Evolutionary conservation across 2,329 filamentous ascomycete genomes (phyloP).

Genomic region (Diaporthe nobilis): DNA sequence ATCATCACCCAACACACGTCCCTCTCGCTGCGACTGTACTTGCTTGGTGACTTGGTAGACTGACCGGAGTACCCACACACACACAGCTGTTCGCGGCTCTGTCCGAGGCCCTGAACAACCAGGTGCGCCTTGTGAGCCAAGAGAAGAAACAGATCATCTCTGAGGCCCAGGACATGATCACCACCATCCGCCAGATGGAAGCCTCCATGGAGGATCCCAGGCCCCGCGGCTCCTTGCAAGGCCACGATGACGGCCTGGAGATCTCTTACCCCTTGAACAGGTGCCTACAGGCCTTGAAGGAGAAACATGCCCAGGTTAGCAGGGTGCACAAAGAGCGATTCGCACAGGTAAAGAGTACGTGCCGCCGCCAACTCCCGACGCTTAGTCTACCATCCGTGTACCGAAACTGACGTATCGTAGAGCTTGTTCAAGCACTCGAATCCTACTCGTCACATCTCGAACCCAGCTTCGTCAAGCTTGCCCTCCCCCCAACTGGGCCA

Average conservation of each 20-base stretch:
- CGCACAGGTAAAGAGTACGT: conserved; percentile 93
- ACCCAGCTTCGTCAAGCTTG: conserved; percentile 85
- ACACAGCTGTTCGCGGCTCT: conserved; percentile 88
- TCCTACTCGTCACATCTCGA: conserved; percentile 98
- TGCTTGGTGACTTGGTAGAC: conserved; percentile 41
- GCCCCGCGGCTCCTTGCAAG: conserved; percentile 72
- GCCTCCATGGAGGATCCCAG: conserved; percentile 85
- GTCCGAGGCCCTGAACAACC: conserved; percentile 91
- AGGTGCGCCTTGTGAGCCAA: conserved; percentile 84
- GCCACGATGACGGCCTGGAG: conserved; percentile 77
- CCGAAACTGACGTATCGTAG: conserved; percentile 61
- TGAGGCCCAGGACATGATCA: conserved; percentile 88
- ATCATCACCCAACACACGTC: background rate
- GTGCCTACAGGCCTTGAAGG: conserved; percentile 85
- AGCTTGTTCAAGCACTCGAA: conserved; percentile 92
- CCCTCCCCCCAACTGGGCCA: conserved; percentile 84
- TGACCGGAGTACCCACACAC: conserved; percentile 37
- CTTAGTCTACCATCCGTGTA: conserved; percentile 27
- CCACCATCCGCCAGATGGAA: conserved; percentile 93
- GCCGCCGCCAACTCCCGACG: conserved; percentile 6
- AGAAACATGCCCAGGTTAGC: conserved; percentile 85
- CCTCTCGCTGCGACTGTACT: no score
- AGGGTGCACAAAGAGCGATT: conserved; percentile 91
- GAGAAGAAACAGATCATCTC: conserved; percentile 95
- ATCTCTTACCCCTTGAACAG: conserved; percentile 87